These are phyloP conservation scores for Pyrus bretschneideri DNA, from an alignment of 306 rosid species.

Conservation along the genomic window DNA sequence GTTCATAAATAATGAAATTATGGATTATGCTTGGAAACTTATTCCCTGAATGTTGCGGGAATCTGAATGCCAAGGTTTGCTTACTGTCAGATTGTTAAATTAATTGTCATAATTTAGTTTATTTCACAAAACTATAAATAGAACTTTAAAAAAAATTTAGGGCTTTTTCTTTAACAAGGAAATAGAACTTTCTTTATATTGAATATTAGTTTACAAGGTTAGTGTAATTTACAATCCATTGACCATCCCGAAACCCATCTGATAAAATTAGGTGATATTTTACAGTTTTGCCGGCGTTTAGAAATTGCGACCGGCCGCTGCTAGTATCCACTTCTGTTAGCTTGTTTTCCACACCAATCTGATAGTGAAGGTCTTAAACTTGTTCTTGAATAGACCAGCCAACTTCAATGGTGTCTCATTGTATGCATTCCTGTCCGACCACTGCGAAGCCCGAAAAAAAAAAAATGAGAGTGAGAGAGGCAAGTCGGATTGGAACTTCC, in stretches of 20 bases:
- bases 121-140: background rate
- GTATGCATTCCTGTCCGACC: conserved; percentile 62
- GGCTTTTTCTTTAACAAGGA: background rate
- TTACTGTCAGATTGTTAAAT: background rate
- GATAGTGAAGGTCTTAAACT: conserved; percentile 59
- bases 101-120: background rate
- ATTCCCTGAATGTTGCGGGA: conserved; percentile 25
- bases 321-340: conserved; percentile 66
- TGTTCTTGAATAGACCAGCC: conserved; percentile 60
- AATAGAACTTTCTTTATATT: background rate
- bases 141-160: background rate
- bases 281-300: background rate
- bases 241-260: background rate
- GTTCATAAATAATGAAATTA: conserved; percentile 37
- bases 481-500: no score
- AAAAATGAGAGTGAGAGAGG: background rate
- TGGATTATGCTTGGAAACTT: conserved; percentile 58
- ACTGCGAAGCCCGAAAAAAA: conserved; percentile 29
- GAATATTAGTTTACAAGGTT: background rate
- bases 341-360: conserved; percentile 50
- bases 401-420: conserved; percentile 54
- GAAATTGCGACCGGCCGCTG: conserved; percentile 62
- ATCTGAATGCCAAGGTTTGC: background rate
- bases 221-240: background rate
- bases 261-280: background rate